Conservation (phyloP, 2,329 filamentous ascomycete species). For the Simplicillium sp. region DNA sequence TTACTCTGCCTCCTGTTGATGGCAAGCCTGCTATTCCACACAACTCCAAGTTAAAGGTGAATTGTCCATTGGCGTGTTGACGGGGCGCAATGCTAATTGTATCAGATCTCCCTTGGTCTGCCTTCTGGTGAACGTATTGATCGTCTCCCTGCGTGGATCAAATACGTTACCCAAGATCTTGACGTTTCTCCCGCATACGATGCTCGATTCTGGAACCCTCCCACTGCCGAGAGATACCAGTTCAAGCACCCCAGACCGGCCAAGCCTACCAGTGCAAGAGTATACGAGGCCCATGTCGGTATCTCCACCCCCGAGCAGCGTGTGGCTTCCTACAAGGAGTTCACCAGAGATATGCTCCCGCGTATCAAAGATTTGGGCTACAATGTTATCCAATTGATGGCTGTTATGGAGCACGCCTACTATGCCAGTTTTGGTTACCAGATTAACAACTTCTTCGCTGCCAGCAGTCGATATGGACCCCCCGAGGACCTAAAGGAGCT, state of each 20-base stretch:
- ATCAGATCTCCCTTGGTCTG: constrained; percentile 71
- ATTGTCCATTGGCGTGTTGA: constrained; percentile 6
- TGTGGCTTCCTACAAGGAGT: constrained; percentile 94
- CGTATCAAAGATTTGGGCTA: constrained; percentile 86
- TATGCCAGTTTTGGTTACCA: constrained; percentile 99
- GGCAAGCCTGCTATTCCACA: constrained; percentile 76
- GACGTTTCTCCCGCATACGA: constrained; percentile 87
- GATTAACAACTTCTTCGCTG: constrained; percentile 97
- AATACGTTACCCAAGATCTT: constrained; percentile 89
- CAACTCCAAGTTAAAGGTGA: constrained; percentile 91
- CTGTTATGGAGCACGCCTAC: constrained; percentile 98
- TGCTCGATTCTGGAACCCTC: constrained; percentile 94
- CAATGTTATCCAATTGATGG: constrained; percentile 98
- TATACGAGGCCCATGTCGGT: constrained; percentile 98
- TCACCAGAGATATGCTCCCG: constrained; percentile 84
- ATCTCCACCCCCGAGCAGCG: constrained; percentile 86
- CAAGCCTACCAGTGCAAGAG: constrained; percentile 77
- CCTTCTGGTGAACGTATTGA: constrained; percentile 75
- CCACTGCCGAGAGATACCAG: constrained; percentile 61
- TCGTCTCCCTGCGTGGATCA: constrained; percentile 93
- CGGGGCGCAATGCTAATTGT: not conserved
- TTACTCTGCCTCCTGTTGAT: constrained; percentile 62
- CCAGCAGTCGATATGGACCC: constrained; percentile 86
- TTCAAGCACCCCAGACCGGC: constrained; percentile 78
- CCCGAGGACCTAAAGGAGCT: constrained; percentile 96